Percentiles rank a stretch among this genome's conserved stretches.
Conservation (phyloP, 805 yeast species). For the Candida adriatica region DNA sequence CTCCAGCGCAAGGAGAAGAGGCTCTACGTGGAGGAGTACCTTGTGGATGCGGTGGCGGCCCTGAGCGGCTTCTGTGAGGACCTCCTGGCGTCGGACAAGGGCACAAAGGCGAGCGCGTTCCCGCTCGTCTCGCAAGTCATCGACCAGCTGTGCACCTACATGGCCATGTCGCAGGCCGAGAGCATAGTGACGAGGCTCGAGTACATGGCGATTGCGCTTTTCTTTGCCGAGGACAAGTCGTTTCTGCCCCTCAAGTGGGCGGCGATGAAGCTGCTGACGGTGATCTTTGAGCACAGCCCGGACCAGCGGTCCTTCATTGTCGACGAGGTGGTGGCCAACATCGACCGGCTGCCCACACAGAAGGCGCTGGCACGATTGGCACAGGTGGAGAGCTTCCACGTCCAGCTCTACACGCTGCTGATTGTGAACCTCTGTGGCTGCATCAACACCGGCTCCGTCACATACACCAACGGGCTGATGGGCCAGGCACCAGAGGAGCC, state of each 20-base stretch:
- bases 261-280: slow-evolving; percentile 13
- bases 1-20: slow-evolving; percentile 35
- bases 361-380: slow-evolving; percentile 36
- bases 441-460: slow-evolving; percentile 21
- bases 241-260: slow-evolving; percentile 16
- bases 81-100: slow-evolving; percentile 18
- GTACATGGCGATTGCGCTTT: slow-evolving; percentile 36
- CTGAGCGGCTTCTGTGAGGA: slow-evolving; percentile 29
- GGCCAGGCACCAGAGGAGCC: slow-evolving; percentile 9
- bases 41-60: slow-evolving; percentile 35
- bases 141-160: slow-evolving; percentile 15
- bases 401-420: slow-evolving; percentile 43
- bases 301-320: slow-evolving; percentile 57
- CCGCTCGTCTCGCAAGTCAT: slow-evolving; percentile 11
- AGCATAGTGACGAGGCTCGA: slow-evolving; percentile 51
- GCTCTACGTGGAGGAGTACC: slow-evolving; percentile 39
- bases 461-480: slow-evolving; percentile 13
- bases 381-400: slow-evolving; percentile 36
- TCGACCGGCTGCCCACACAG: slow-evolving; percentile 42
- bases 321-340: slow-evolving; percentile 48
- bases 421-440: slow-evolving; percentile 38
- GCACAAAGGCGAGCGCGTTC: slow-evolving; percentile 6
- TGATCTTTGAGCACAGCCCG: slow-evolving; percentile 23
- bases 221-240: slow-evolving; percentile 28
- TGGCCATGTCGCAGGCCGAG: slow-evolving; percentile 30